phyloP scores from a whole-genome alignment of 2,329 filamentous ascomycete species.

The Alternaria brassicae region DNA sequence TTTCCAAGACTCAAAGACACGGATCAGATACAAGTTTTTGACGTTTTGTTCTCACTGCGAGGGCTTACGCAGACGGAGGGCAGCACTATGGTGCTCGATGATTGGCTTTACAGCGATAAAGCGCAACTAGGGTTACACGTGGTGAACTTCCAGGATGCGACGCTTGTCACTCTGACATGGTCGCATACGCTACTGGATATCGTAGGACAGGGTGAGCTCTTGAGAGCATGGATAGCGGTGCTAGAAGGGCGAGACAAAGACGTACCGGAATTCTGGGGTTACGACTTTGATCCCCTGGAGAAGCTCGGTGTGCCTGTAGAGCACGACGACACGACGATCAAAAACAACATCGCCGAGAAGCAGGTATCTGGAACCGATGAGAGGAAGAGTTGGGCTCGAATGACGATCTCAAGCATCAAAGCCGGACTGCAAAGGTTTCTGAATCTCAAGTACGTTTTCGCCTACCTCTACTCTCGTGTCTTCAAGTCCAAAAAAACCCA shows the following conservation, averaged over 20 bases:
- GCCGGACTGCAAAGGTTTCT: slow-evolving; percentile 5
- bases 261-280: slow-evolving; percentile 24
- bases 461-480: slow-evolving; percentile 20
- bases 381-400: slow-evolving; percentile 12
- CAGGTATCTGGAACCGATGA: slow-evolving; percentile 19
- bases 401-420: neutral
- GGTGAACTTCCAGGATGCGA: slow-evolving; percentile 32
- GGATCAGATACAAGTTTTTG: slow-evolving; percentile 10
- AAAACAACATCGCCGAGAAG: neutral
- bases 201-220: slow-evolving; percentile 23
- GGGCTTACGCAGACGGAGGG: slow-evolving; percentile 9
- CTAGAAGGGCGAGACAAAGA: slow-evolving; percentile 34
- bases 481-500: slow-evolving; percentile 10
- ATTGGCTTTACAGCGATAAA: slow-evolving; percentile 32
- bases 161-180: slow-evolving; percentile 32
- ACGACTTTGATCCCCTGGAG: slow-evolving; percentile 30
- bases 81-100: slow-evolving; percentile 15
- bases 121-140: slow-evolving; percentile 29
- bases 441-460: slow-evolving; percentile 18
- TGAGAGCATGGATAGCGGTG: slow-evolving; percentile 32
- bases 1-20: slow-evolving; percentile 40
- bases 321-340: neutral
- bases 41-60: neutral
- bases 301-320: slow-evolving; percentile 13
- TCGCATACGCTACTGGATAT: slow-evolving; percentile 34